Base-by-base conservation (phyloP, 257 asterid genomes). In the Solanum gracilifrons region DNA sequence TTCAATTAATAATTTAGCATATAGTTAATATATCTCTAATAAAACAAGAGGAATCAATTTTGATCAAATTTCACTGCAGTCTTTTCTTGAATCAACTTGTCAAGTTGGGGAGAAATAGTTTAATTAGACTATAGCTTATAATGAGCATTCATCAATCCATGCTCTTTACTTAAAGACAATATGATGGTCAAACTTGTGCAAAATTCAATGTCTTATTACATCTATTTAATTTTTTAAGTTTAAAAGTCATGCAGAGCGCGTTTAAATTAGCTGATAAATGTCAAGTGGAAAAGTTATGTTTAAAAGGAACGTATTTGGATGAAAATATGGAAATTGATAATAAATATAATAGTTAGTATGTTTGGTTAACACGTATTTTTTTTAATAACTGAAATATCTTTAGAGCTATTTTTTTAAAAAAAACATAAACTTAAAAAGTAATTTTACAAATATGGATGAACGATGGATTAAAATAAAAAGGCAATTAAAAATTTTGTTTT, bases 31-130 rank as follows among this genome's bases (percentile, higher is more conserved):
- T 15, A 43, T 31, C 39, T 16, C 41, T 80, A 80, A 80, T 80
- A 29, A 80, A 46, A 46, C 85, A 46, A 58, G 31, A 66, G 48
- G 85, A 87, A 87, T 87, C 87, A 83, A 83, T 33, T 64, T 29
- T 87, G 39, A 79, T 79, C 87, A 89, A 55, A 84, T 29, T 91
- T 90, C 87, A 91, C 80, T 88, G 93, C 93, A 90, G 94, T 87
- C 93, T 90, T 92, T 91, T 89, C 72, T 85, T 87, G 66, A 88
- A 18, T 48, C 20, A 18, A 48, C 20, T 46, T 29, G 69, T 48
- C 41, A 82, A 82, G 43, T 31, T 16, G 79, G 20, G 80, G 3
- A 33, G 29, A 9, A 35, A 20, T 29, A 80, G 41, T 80, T 46
- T 43, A 13, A 68, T 68, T 68, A 82, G 29, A 25, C 11, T 80